phyloP scores from a whole-genome alignment of 164 flowering plant species.

The Hamamelis virginiana region DNA sequence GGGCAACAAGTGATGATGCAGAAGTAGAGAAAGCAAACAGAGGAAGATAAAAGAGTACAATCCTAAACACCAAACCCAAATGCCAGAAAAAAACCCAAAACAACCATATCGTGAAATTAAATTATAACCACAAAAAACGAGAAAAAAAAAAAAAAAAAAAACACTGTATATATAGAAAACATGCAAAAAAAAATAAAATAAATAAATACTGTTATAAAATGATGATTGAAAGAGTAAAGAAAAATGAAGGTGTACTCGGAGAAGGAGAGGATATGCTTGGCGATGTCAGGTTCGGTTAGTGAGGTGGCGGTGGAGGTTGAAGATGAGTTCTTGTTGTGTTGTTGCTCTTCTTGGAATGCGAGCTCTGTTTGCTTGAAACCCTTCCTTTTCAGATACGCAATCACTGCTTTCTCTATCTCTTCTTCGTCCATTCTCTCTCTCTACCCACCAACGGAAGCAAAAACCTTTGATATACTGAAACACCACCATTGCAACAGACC shows the following conservation, averaged over 20 bases:
- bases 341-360: slow-evolving; percentile 67
- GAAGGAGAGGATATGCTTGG: slow-evolving; percentile 57
- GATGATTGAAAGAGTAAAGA: background rate
- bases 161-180: too few relatives aligned
- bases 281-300: slow-evolving; percentile 53
- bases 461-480: too few relatives aligned
- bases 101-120: background rate
- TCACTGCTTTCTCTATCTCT: slow-evolving; percentile 61
- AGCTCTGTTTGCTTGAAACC: slow-evolving; percentile 79
- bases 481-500: too few relatives aligned
- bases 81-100: background rate
- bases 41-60: too few relatives aligned
- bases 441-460: background rate
- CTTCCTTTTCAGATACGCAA: slow-evolving; percentile 83
- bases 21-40: too few relatives aligned
- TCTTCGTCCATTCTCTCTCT: slow-evolving; percentile 63
- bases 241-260: slow-evolving; percentile 48
- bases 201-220: background rate
- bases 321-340: slow-evolving; percentile 32
- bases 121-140: background rate
- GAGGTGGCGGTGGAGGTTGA: slow-evolving; percentile 27
- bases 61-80: too few relatives aligned
- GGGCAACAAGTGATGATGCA: too few relatives aligned
- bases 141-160: background rate
- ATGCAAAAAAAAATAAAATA: background rate